Conservation (phyloP, 495 filamentous ascomycete species). For the Rostrohypoxylon terebratum region DNA sequence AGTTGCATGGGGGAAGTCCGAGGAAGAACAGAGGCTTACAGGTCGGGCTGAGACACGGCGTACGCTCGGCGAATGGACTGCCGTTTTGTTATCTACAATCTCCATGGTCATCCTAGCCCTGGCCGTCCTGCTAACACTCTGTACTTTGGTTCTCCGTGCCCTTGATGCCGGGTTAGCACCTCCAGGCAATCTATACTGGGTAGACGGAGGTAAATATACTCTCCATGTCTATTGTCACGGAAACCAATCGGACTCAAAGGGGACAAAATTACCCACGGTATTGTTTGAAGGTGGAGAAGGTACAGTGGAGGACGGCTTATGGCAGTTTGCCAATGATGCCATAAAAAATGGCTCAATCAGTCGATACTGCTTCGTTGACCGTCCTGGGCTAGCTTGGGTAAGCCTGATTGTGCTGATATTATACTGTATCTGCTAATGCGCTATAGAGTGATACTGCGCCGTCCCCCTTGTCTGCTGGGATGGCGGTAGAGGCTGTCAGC, state of each 20-base stretch:
- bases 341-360: constrained; percentile 78
- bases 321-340: constrained; percentile 74
- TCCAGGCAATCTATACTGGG: constrained; percentile 78
- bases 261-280: constrained; percentile 73
- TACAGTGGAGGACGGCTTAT: constrained; percentile 79
- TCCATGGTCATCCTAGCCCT: constrained; percentile 73
- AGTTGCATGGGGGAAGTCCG: constrained; percentile 88
- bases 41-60: constrained; percentile 89
- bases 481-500: constrained; percentile 85
- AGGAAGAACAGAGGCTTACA: constrained; percentile 93
- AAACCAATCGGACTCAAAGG: constrained; percentile 63
- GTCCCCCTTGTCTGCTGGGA: constrained; percentile 90
- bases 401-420: constrained; percentile 22
- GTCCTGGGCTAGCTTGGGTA: constrained; percentile 87
- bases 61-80: constrained; percentile 83
- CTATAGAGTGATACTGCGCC: constrained; percentile 83
- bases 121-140: constrained; percentile 77
- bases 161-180: constrained; percentile 76
- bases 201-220: constrained; percentile 83
- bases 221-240: constrained; percentile 89
- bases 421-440: not conserved
- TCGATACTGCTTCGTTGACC: constrained; percentile 96
- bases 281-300: constrained; percentile 84
- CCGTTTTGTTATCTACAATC: constrained; percentile 80
- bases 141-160: constrained; percentile 79